Conservation (phyloP, 208 protist genomes). For the Leishmania braziliensis region DNA sequence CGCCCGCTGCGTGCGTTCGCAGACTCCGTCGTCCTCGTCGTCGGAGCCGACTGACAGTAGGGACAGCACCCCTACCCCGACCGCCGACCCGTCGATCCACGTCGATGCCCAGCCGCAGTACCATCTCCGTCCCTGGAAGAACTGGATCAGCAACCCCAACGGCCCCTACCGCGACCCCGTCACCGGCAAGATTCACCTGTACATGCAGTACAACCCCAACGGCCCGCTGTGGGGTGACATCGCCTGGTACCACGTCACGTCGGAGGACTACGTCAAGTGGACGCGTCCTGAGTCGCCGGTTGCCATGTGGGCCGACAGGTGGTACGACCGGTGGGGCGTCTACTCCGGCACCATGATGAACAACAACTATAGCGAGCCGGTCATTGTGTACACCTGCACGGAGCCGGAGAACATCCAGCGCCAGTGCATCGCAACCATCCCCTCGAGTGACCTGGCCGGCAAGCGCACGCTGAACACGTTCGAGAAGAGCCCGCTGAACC, state of each 20-base stretch:
- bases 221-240: slow-evolving; percentile 59
- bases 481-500: slow-evolving; percentile 41
- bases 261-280: slow-evolving; percentile 67
- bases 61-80: not conserved
- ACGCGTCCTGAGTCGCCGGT: slow-evolving; percentile 25
- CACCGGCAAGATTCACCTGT: slow-evolving; percentile 52
- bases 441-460: slow-evolving; percentile 25
- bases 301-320: slow-evolving; percentile 39
- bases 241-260: slow-evolving; percentile 66
- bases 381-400: slow-evolving; percentile 54
- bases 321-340: slow-evolving; percentile 50
- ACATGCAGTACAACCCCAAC: slow-evolving; percentile 76
- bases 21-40: slow-evolving; percentile 5
- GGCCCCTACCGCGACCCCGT: slow-evolving; percentile 64
- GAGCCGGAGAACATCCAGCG: slow-evolving; percentile 45
- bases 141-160: slow-evolving; percentile 77
- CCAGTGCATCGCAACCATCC: slow-evolving; percentile 48
- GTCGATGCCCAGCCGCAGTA: slow-evolving; percentile 34
- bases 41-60: slow-evolving; percentile 8
- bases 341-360: slow-evolving; percentile 60
- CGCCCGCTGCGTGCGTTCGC: slow-evolving; percentile 32
- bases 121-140: slow-evolving; percentile 47
- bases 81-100: slow-evolving; percentile 15
- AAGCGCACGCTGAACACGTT: slow-evolving; percentile 35
- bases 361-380: slow-evolving; percentile 39